Evolutionary conservation across 352 stramenopile species (phyloP), one percentile per base, ranked within the genome.

Genomic region (Phytophthora capsici): DNA sequence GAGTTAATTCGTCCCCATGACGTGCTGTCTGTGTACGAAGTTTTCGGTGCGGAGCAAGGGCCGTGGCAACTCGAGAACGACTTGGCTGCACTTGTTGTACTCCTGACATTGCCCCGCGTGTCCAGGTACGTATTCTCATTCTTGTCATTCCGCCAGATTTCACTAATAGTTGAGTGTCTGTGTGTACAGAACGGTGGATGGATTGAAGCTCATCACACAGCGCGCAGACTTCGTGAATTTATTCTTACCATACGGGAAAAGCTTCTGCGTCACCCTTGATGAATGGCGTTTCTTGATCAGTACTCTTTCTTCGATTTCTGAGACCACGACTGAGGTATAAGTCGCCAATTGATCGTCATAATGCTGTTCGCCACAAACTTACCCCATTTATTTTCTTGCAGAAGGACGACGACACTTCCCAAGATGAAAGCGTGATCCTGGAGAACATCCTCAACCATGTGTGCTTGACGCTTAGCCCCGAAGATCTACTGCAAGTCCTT

Each of bases 251-350:
- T 95, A 93, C 43, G 80, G 79, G 17, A 89, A 84, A 59, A 81
- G 56, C 64, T 91, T 83, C 66, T 93, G 84, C 63, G 61, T 57
- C 7, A 89, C 79, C 1, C 65, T 95, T 43, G 77, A 87, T 10
- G 85, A 95, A 56, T 95, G 87, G 87, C 75, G 78, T 22, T 88
- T 82, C 52, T 69, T 91, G 37, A 90, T 91, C 63, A 75, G 77
- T 54, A 92, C 77, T 14, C 69, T 90, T 6, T 89, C 82, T 14
- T 71, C 66, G 0, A 71, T 80, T 44, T 76, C 71, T n/a, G 72
- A 78, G 12, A 71, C 66, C 32, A 62, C 56, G 44, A 57, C 55
- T 2, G 63, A 80, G 67, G 76, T 90, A 75, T 8, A 57, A 44
- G n/a, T 59, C 13, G 22, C 40, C 12, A 56, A 28, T 1, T 17